Percentiles rank a stretch among this genome's conserved stretches.
phyloP scores from a whole-genome alignment of 352 stramenopile genomes.

The Blastocystis sp. region DNA sequence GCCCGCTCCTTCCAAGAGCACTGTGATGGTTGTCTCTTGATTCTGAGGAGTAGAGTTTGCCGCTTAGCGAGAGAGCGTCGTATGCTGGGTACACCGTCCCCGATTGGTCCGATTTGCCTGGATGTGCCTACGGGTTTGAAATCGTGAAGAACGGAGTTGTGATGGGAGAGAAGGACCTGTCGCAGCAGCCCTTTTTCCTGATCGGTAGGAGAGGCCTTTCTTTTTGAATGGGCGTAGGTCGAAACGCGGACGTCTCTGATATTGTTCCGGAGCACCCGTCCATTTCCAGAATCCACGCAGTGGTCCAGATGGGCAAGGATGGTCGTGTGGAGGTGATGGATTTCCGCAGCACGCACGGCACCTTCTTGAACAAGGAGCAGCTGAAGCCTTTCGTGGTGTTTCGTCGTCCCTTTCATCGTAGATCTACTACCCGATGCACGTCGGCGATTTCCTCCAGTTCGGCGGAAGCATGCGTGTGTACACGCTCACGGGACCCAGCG shows the following conservation, averaged over 20 bases:
- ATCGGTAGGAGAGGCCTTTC: conserved; percentile 16
- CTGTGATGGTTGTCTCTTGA: neutral
- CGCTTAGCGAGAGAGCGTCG: conserved; percentile 10
- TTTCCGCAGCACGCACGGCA: conserved; percentile 63
- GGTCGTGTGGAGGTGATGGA: conserved; percentile 57
- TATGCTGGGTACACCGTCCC: conserved; percentile 55
- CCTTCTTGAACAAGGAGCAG: conserved; percentile 65
- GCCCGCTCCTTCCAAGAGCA: neutral
- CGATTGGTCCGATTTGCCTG: conserved; percentile 41
- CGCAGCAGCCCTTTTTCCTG: conserved; percentile 54
- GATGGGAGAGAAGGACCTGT: conserved; percentile 4
- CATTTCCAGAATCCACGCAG: conserved; percentile 67
- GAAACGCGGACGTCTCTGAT: conserved; percentile 66
- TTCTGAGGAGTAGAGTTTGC: neutral
- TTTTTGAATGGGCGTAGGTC: neutral
- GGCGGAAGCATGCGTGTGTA: conserved; percentile 66
- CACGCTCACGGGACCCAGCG: conserved; percentile 27
- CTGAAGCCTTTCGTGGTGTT: conserved; percentile 41
- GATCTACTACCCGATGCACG: conserved; percentile 49
- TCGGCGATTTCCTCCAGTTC: conserved; percentile 63
- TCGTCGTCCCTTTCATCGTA: neutral
- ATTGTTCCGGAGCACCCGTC: conserved; percentile 70
- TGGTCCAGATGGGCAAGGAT: conserved; percentile 66
- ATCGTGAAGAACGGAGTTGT: conserved; percentile 63
- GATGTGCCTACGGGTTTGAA: conserved; percentile 45